phyloP scores from a whole-genome alignment of 805 yeast genomes.

The Teunomyces stri region DNA sequence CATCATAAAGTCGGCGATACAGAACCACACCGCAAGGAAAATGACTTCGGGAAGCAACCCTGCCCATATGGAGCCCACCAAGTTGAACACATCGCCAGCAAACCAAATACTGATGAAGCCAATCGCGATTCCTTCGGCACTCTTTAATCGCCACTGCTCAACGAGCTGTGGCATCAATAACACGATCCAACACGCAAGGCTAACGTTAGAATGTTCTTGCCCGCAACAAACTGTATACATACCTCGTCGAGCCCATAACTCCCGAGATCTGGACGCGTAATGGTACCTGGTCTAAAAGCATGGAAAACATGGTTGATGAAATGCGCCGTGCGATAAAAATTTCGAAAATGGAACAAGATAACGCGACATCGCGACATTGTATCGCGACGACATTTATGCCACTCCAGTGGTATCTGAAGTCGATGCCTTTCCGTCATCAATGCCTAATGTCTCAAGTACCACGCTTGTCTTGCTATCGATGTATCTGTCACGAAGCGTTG shows the following conservation, averaged over 20 bases:
- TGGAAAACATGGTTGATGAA: neutral
- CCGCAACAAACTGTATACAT: slow-evolving; percentile 15
- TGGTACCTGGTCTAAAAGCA: slow-evolving; percentile 1
- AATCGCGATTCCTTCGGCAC: slow-evolving; percentile 74
- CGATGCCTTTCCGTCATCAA: neutral
- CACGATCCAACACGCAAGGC: slow-evolving; percentile 78
- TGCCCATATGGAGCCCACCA: slow-evolving; percentile 70
- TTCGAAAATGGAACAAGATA: neutral
- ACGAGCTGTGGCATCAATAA: slow-evolving; percentile 72
- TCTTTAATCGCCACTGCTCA: slow-evolving; percentile 75
- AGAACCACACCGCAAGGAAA: slow-evolving; percentile 72
- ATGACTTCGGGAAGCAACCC: slow-evolving; percentile 66
- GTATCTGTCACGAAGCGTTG: slow-evolving; percentile 38
- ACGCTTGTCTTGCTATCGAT: slow-evolving; percentile 37
- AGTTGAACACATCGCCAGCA: slow-evolving; percentile 66
- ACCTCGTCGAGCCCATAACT: slow-evolving; percentile 64
- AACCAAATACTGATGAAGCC: slow-evolving; percentile 69
- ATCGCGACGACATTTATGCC: too few relatives aligned
- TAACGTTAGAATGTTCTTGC: slow-evolving; percentile 13
- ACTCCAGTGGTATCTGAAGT: too few relatives aligned
- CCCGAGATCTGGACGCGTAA: slow-evolving; percentile 53
- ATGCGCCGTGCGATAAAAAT: neutral
- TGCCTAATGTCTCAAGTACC: slow-evolving; percentile 21
- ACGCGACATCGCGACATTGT: neutral
- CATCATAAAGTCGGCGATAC: slow-evolving; percentile 63